Base-by-base conservation (phyloP, 2,329 filamentous ascomycete species). In the Plectosphaerella sp. region DNA sequence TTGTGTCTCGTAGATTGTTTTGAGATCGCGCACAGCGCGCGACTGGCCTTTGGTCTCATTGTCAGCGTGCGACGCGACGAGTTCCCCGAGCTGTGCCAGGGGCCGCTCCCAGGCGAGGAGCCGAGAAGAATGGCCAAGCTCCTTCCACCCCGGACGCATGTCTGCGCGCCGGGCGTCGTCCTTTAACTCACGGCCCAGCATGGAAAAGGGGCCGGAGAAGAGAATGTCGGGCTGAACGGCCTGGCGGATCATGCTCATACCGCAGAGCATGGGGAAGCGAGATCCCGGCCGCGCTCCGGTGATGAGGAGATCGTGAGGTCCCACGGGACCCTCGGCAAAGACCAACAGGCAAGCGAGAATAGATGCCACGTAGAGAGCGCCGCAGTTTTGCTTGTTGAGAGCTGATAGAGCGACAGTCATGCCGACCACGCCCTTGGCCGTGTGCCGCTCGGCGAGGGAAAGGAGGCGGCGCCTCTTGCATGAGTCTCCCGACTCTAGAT, bases 241-340 rank as follows among this genome's bases (percentile, higher is more conserved):
- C 18, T 48, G 20, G 8, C 46, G 43, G 12, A 57, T 49, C 6
- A 52, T 47, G 11, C 47, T 37, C 9, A 55, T 24, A 12, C 53
- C 55, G 3, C 46, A 22, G 50, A 57, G 12, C 14, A 36, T 22
- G 20, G 62, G 57, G 25, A 53, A 59, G 28, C 59, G 51, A 45
- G 60, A 52, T 5, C 22, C 22, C 22, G 22, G 22, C 22, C 22
- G 22, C 22, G 22, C 22, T 22, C 22, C 22, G 53, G 62, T 64
- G 15, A 67, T 53, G 12, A 67, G 59, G 4, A 67, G 57, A 28
- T 67, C 64, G 28, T 63, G 55, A 3, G 55, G 55, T 10, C 61
- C 56, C 5, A 56, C 59, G 2, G 64, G 64, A 2, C 64, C 64
- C 7, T 63, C 62, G 25, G 64, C 64, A 52, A 67, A 64, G 8